phyloP scores from a whole-genome alignment of 2,329 filamentous ascomycete species.

The Cadophora malorum region DNA sequence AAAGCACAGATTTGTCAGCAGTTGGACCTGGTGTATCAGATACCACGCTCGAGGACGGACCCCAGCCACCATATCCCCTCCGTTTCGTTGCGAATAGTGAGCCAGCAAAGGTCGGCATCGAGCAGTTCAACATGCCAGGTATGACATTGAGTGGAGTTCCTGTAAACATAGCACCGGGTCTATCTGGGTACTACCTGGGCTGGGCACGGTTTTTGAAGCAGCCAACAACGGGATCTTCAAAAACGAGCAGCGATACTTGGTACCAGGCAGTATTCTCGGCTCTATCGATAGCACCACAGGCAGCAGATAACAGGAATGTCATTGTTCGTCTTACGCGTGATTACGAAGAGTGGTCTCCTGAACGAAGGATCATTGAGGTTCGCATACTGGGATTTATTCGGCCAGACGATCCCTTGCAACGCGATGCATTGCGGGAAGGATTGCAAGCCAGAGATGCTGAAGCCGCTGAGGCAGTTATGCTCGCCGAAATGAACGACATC shows the following conservation, averaged over 20 bases:
- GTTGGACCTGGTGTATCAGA: constrained; percentile 44
- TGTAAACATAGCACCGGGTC: constrained; percentile 57
- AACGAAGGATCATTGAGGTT: constrained; percentile 55
- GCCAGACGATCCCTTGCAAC: constrained; percentile 46
- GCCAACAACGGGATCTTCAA: constrained; percentile 42
- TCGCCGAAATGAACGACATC: constrained; percentile 50
- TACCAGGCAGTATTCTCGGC: constrained; percentile 64
- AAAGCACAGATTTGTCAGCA: constrained; percentile 47
- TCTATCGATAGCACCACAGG: constrained; percentile 50
- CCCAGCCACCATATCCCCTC: constrained; percentile 59
- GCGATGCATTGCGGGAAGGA: constrained; percentile 54
- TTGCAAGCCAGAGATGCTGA: constrained; percentile 49
- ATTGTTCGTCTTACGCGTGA: constrained; percentile 60
- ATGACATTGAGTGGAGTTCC: constrained; percentile 60
- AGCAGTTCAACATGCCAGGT: constrained; percentile 56
- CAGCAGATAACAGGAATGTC: constrained; percentile 56
- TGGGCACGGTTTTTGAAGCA: constrained; percentile 60
- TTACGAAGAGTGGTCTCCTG: constrained; percentile 52
- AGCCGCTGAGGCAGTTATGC: constrained; percentile 47
- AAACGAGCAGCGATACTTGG: constrained; percentile 54
- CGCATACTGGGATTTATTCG: constrained; percentile 67
- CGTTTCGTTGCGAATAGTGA: constrained; percentile 57
- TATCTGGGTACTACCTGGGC: constrained; percentile 69
- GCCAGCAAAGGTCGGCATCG: constrained; percentile 43
- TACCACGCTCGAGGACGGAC: constrained; percentile 54